Evolutionary conservation across 164 flowering plant species (phyloP).

Genomic region (Umbellularia californica): DNA sequence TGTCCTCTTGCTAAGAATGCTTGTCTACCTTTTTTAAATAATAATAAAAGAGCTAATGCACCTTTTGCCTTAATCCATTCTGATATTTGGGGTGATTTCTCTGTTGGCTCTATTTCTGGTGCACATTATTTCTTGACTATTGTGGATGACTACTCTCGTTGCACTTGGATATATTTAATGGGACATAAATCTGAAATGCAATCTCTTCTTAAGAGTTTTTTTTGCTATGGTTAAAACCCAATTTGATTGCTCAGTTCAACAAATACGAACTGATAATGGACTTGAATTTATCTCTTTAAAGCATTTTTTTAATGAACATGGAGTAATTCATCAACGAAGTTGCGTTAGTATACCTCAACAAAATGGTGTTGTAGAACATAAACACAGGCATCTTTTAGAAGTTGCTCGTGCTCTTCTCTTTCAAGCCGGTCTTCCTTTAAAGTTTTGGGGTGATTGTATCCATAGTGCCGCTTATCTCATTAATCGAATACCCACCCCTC

Average conservation of each 20-base stretch:
- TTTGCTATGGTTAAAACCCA: not conserved
- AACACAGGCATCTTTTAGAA: too few relatives aligned
- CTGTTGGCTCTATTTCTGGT: not conserved
- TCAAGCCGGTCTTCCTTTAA: too few relatives aligned
- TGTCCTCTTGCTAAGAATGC: not conserved
- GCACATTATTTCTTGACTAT: not conserved
- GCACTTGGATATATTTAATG: not conserved
- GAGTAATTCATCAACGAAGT: not conserved
- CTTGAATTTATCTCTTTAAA: not conserved
- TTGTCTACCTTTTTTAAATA: not conserved
- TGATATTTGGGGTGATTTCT: not conserved
- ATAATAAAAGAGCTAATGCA: not conserved
- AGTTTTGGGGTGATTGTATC: too few relatives aligned
- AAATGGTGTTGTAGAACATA: not conserved
- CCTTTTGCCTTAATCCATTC: not conserved
- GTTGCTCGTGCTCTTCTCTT: too few relatives aligned
- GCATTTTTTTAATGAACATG: not conserved
- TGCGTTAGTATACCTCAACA: not conserved
- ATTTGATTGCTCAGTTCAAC: not conserved
- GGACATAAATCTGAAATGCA: not conserved
- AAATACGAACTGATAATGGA: not conserved
- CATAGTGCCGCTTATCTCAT: too few relatives aligned
- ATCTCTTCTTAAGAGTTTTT: not conserved
- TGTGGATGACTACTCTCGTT: not conserved
- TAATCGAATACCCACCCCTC: not conserved